phyloP scores from a whole-genome alignment of 139 green algal species.

The Chlorella sp. region DNA sequence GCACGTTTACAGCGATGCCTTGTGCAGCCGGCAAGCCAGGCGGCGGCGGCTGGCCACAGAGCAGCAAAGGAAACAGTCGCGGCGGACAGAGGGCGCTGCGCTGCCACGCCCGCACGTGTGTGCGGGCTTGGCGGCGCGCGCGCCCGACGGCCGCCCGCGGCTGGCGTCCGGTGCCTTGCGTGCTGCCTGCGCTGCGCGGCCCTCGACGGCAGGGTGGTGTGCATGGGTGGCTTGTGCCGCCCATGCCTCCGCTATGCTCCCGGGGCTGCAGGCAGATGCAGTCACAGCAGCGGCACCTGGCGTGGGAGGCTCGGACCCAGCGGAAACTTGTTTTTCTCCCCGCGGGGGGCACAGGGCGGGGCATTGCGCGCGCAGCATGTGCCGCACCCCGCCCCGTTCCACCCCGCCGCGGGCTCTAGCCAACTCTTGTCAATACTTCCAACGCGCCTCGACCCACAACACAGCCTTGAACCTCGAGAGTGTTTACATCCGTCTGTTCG shows the following conservation, averaged over 20 bases:
- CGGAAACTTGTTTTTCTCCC: background rate
- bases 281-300: background rate
- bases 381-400: too few species aligned
- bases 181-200: background rate
- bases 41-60: background rate
- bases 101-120: background rate
- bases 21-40: background rate
- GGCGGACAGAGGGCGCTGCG: background rate
- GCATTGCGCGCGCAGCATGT: too few species aligned
- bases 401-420: too few species aligned
- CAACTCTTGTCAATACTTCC: too few species aligned
- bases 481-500: too few species aligned
- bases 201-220: background rate
- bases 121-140: background rate
- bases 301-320: constrained; percentile 3
- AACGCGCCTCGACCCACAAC: too few species aligned
- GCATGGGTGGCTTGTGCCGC: background rate
- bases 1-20: background rate
- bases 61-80: constrained; percentile 8
- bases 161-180: background rate
- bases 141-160: background rate
- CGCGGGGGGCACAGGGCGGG: background rate
- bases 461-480: too few species aligned
- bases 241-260: background rate
- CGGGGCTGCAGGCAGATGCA: background rate